Base-by-base conservation (phyloP, 352 stramenopile genomes). In the Globisporangium parvum region DNA sequence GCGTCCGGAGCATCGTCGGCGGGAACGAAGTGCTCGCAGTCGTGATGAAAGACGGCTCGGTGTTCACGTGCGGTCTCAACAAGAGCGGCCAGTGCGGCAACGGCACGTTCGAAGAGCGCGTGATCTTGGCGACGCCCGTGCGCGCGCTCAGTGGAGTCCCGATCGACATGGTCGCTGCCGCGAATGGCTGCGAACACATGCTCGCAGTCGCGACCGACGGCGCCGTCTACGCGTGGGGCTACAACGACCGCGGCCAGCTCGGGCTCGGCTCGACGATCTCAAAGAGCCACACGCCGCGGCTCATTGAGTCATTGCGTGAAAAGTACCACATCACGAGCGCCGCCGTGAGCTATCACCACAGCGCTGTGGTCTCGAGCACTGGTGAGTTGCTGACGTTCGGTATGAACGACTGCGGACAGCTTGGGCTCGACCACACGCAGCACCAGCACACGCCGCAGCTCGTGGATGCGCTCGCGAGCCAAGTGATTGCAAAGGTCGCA, bases 101-200 rank as follows among this genome's bases (percentile, higher is more conserved):
- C 49, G 85, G 85, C 9, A 93, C 81, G 2, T 95, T 95, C 59
- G 80, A 93, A 58, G 85, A 95, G 60, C 80, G 83, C 3, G 80
- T 93, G 0, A 78, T 95, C 15, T 62, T 90, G 0, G 81, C 84
- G 3, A 87, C 70, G 2, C 85, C 83, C 12, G 80, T 95, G 31
- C 83, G 78, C 51, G 78, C 75, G 15, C 57, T 95, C 0, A 69
- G 53, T 37, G 85, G 81, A 3, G 80, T 90, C 9, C 47, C 62
- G 2, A 84, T 95, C 54, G 77, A 70, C 26, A 83, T 85, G 71
- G 69, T 93, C 9, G 81, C 83, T 20, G 85, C 83, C 18, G 77
- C 83, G 2, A 95, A 95, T 61, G 85, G 85, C 20, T 93, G 83
- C 31, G 85, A 95, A 48, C 85, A 95, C 59, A 95, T 95, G 85